Base-by-base conservation (phyloP, 768 basidiomycete species). In the Lentinula edodes region DNA sequence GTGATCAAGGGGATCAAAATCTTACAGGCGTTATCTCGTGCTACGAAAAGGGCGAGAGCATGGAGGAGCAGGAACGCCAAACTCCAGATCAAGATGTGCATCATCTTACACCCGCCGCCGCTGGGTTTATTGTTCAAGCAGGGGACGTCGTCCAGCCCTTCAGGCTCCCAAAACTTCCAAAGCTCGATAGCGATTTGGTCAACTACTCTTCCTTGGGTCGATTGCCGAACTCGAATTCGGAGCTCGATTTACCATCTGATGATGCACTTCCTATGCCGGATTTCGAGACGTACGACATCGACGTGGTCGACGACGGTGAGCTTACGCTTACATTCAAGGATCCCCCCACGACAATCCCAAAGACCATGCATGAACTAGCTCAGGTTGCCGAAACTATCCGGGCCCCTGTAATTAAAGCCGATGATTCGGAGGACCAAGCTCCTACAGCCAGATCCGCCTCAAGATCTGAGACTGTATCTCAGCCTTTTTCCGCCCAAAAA, bases 121-220 rank as follows among this genome's bases (percentile, higher is more conserved):
- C 89, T 12, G 83, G 84, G 6, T 92, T 89, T 71, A 76, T 93
- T 16, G 78, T 83, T 6, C 85, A 80, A 13, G 88, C 85, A 6
- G 89, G 88, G 66, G 85, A 83, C 62, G 87, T 93, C 58, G 89
- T 93, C 2, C 77, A 88, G 70, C 82, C 84, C 2, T 93, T 85
- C 70, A 80, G 81, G 61, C 74, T 93, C 32, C 91, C 91, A 0
- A 85, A 84, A 63, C 80, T 82, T 67, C 79, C 76, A 50, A 75
- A 78, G 39, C 61, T 73, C 53, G 67, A 74, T 39, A 72, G 15
- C 56, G 64, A 12, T 60, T 57, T 63, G 36, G 64, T 56, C 66
- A 45, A 62, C 39, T 41, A 55, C 55, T 35, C 63, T 50, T 51
- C 54, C 60, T 52, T 63, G 58, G 59, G 60, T 63, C 52, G 62